Evolutionary conservation across 108 stramenopile genomes (phyloP).

Genomic region (Halocafeteria seosinensis): DNA sequence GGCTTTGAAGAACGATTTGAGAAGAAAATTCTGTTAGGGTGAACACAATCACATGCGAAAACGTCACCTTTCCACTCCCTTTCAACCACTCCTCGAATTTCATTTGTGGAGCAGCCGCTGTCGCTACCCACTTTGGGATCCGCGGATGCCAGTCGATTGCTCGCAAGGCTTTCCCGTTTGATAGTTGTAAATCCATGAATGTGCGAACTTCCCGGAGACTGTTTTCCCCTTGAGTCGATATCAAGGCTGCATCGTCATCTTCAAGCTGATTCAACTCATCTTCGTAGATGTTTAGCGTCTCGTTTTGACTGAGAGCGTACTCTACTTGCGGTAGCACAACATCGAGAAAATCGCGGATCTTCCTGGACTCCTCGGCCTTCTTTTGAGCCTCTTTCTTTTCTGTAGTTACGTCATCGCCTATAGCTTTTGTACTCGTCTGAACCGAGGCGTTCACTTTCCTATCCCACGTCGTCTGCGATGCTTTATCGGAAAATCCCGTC

Average conservation of each 20-base stretch:
- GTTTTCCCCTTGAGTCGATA: background rate
- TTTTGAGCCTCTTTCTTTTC: too few relatives aligned
- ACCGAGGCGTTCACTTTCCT: too few relatives aligned
- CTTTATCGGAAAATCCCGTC: too few relatives aligned
- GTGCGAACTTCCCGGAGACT: background rate
- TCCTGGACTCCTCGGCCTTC: too few relatives aligned
- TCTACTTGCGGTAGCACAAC: background rate
- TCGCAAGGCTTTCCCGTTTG: background rate
- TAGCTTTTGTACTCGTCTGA: too few relatives aligned
- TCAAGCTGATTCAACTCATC: background rate
- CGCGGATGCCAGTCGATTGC: background rate
- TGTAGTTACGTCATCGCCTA: too few relatives aligned
- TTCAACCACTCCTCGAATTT: background rate
- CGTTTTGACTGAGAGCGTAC: background rate
- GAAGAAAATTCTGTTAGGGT: background rate
- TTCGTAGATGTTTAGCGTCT: background rate
- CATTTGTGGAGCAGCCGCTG: background rate
- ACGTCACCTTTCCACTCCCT: background rate
- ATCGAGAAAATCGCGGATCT: too few relatives aligned
- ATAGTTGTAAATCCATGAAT: background rate
- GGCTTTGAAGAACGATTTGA: background rate
- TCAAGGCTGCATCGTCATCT: background rate
- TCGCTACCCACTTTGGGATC: background rate
- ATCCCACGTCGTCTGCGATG: too few relatives aligned
- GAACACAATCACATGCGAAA: background rate